Base-by-base conservation (phyloP, 176 grass and related monocot species). In the Neostapfia colusana region DNA sequence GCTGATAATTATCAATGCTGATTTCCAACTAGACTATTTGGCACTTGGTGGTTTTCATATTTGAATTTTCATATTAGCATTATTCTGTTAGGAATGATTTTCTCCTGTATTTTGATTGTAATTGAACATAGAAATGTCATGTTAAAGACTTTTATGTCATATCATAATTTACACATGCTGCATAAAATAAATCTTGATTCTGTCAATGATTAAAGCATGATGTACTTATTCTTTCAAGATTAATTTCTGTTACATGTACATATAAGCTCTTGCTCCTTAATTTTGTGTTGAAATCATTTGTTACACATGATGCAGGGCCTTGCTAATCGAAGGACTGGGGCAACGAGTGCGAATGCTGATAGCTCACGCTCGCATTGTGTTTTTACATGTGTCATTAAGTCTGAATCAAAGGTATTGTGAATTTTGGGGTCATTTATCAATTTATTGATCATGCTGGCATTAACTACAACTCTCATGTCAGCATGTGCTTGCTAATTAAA, bases 331-430 rank as follows among this genome's bases (percentile, higher is more conserved):
- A 88, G 89, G 83, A 99, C 79, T 10, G 95, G 85, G 39, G 85
- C 91, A 80, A 99, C 95, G 20, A 99, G 87, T 67, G 89, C 83
- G 31, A 99, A 99, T 76, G 83, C 85, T 27, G 95, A 99, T 34
- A 99, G 95, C 58, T 99, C 95, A 36, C 91, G 95, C 48, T 99
- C 95, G 24, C 95, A 99, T 76, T 99, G 95, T 62, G 95, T 95
- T 41, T 99, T 99, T 73, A 99, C 95, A 37, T 99, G 95, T 44
- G 87, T 95, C 38, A 90, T 99, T 53, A 91, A 89, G 81, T 95
- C 85, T 44, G 87, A 88, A 77, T 88, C 79, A 44, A 99, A 95
- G 95, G 95, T 99, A 86, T 42, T 69, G 72, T 65, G 40, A 31
- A 41, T 62, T 70, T 50, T 57, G 11, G 13, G 41, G 15, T 43